Conservation (phyloP, 306 rosid genomes). For the Dalbergia oliveri region DNA sequence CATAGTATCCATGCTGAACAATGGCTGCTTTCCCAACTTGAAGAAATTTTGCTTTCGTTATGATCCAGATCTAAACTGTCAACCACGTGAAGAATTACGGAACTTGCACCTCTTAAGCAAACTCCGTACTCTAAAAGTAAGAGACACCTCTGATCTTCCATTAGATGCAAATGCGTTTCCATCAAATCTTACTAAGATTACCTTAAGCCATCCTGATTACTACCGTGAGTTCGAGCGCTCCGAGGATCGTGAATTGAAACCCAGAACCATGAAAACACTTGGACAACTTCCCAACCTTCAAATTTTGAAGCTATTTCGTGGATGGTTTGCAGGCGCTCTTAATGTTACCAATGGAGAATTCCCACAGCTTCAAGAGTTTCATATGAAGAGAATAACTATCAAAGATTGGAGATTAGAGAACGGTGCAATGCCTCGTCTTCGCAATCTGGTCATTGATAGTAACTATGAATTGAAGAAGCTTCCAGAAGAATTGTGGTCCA, state of each 20-base stretch:
- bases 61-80: too few relatives aligned
- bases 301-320: slow-evolving; percentile 6
- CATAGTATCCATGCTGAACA: too few relatives aligned
- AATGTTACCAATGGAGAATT: neutral
- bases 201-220: too few relatives aligned
- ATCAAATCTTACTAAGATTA: slow-evolving; percentile 17
- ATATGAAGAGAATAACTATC: neutral
- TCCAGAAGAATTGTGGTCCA: slow-evolving; percentile 7
- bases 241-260: too few relatives aligned
- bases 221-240: too few relatives aligned
- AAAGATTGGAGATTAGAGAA: neutral
- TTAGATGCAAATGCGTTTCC: neutral
- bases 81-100: neutral
- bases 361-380: slow-evolving; percentile 21
- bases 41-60: too few relatives aligned
- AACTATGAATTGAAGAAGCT: neutral
- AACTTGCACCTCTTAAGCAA: neutral
- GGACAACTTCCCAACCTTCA: slow-evolving; percentile 17
- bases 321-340: neutral
- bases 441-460: neutral
- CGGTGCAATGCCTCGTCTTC: slow-evolving; percentile 26
- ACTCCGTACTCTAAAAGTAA: slow-evolving; percentile 4
- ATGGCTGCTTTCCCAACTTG: too few relatives aligned
- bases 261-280: neutral
- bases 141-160: neutral